phyloP scores from a whole-genome alignment of 139 green algal species.

The Gonium pectorale region DNA sequence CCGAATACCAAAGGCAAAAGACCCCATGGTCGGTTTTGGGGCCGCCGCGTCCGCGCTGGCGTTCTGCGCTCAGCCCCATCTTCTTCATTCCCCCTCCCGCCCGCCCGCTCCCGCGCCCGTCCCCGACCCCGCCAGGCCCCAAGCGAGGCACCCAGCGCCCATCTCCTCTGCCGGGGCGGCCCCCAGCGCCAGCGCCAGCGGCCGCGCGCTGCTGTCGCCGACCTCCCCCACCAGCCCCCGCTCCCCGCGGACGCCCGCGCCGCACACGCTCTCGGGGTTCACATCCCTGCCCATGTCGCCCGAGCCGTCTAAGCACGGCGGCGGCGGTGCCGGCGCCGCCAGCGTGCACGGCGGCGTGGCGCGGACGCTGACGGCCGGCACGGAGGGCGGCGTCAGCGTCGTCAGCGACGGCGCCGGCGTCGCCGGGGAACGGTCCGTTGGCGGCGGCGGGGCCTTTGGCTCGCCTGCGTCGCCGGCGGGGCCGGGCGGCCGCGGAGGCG shows the following conservation, averaged over 20 bases:
- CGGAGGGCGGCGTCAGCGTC: constrained; percentile 10
- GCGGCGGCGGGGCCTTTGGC: not conserved
- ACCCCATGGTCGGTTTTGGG: no score
- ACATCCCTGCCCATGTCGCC: not conserved
- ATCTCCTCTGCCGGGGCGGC: no score
- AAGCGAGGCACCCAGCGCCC: no score
- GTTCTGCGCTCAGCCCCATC: no score
- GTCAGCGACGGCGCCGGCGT: not conserved
- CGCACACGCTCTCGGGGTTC: not conserved
- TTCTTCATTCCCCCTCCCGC: no score
- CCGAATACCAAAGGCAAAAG: no score
- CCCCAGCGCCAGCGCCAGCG: no score
- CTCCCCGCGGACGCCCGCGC: not conserved
- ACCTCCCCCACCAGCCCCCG: not conserved
- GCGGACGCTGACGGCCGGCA: not conserved
- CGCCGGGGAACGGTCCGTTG: not conserved
- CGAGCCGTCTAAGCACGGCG: constrained; percentile 28
- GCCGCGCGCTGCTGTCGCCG: no score
- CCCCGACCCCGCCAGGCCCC: no score
- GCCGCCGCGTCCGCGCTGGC: no score
- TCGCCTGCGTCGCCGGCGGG: no score
- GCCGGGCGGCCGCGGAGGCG: not conserved
- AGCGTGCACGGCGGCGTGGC: not conserved
- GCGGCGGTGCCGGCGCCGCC: not conserved
- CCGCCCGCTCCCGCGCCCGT: no score